A percentile compares a stretch with the other conserved stretches of the same genome.
Conservation (phyloP, 129 eudicot species). For the Daucus carota region DNA sequence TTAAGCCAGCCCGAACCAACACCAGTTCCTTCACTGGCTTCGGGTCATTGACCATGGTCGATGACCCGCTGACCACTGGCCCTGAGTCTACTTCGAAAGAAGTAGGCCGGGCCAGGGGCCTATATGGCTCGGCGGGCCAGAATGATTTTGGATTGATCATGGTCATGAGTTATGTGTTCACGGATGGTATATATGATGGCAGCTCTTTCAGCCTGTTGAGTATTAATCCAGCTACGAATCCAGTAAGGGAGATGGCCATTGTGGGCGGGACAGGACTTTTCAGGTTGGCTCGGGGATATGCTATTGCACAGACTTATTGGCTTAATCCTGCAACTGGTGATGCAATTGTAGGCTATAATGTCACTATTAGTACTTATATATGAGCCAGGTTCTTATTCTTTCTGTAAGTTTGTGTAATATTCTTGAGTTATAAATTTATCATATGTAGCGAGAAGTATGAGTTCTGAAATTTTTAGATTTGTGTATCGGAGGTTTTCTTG, state of each 20-base stretch:
- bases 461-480: too few species aligned
- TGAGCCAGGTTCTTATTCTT: constrained; percentile 9
- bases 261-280: constrained; percentile 85
- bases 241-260: constrained; percentile 55
- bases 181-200: constrained; percentile 54
- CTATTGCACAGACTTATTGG: constrained; percentile 50
- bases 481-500: too few species aligned
- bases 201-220: constrained; percentile 65
- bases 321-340: constrained; percentile 33
- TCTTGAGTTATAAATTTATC: too few species aligned
- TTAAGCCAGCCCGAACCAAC: constrained; percentile 30
- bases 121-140: constrained; percentile 54
- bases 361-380: constrained; percentile 43
- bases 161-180: constrained; percentile 46
- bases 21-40: constrained; percentile 41
- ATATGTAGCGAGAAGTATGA: too few species aligned
- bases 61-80: constrained; percentile 59
- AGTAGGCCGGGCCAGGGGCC: constrained; percentile 70
- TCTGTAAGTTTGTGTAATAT: neutral
- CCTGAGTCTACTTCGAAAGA: constrained; percentile 48
- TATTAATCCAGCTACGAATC: constrained; percentile 30
- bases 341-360: constrained; percentile 78
- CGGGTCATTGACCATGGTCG: constrained; percentile 49
- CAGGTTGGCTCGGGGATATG: constrained; percentile 73
- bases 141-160: constrained; percentile 35